phyloP scores from a whole-genome alignment of 2,329 filamentous ascomycete species.

The Xylariaceae sp. region DNA sequence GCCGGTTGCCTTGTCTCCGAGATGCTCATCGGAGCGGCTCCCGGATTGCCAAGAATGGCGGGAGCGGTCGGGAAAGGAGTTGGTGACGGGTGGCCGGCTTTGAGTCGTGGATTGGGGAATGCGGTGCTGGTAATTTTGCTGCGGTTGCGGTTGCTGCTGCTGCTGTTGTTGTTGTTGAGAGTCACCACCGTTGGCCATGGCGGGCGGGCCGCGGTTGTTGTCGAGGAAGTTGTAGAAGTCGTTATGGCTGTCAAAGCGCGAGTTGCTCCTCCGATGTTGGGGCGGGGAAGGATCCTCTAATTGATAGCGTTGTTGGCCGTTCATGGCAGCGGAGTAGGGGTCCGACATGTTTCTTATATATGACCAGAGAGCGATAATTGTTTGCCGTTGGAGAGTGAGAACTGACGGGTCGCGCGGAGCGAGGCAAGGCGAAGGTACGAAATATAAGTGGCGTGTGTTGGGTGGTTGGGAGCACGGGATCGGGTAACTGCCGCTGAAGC shows the following conservation, averaged over 20 bases:
- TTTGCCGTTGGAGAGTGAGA: no score
- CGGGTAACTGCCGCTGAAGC: no score
- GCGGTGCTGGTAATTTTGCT: conserved; percentile 20
- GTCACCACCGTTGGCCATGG: conserved; percentile 10
- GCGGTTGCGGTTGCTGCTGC: conserved; percentile 17
- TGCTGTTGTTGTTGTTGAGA: conserved; percentile 13
- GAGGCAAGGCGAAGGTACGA: no score
- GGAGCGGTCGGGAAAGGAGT: conserved; percentile 23
- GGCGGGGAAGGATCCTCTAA: no score
- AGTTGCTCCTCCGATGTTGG: conserved; percentile 18
- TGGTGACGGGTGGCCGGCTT: conserved; percentile 29
- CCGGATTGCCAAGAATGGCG: conserved; percentile 29
- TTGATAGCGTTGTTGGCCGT: no score
- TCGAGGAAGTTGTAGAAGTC: conserved; percentile 33
- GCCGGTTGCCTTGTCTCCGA: conserved; percentile 23
- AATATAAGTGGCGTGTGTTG: no score
- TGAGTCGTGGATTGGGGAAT: conserved; percentile 16
- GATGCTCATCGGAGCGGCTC: conserved; percentile 29
- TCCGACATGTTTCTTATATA: no score
- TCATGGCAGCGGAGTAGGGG: no score
- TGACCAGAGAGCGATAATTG: no score
- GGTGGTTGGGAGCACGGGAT: no score
- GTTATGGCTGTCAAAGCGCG: conserved; percentile 29
- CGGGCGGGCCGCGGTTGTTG: conserved; percentile 23
- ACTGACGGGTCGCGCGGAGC: no score